These are phyloP conservation scores for Aspergillus sp. DNA, from an alignment of 2,329 filamentous ascomycete genomes.

Conservation along the genomic window DNA sequence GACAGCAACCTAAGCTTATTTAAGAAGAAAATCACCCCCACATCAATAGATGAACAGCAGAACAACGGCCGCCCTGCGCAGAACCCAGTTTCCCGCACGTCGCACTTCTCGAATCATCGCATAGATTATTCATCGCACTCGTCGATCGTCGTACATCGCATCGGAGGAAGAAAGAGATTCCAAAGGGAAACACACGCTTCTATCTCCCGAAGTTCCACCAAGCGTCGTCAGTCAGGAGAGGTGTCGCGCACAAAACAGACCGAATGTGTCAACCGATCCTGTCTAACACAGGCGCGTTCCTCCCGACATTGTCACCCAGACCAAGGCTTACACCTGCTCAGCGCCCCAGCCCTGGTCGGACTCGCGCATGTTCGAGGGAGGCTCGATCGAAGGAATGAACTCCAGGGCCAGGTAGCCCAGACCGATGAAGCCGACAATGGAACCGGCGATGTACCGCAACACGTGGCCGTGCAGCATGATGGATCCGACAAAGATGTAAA, in stretches of 20 bases:
- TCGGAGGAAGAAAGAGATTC: not conserved
- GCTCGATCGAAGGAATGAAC: constrained; percentile 76
- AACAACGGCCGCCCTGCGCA: not conserved
- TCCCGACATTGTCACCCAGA: not conserved
- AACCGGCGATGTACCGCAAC: constrained; percentile 72
- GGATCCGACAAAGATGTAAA: constrained; percentile 93
- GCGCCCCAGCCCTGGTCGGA: constrained; percentile 73
- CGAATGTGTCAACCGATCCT: too few relatives aligned
- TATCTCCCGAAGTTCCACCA: not conserved
- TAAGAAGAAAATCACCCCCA: not conserved
- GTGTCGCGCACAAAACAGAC: too few relatives aligned
- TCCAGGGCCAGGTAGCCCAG: constrained; percentile 74
- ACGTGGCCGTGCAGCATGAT: constrained; percentile 70
- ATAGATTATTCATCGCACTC: constrained; percentile 22
- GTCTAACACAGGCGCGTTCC: too few relatives aligned
- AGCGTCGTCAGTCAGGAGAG: too few relatives aligned
- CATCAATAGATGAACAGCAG: not conserved
- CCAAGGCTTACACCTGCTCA: constrained; percentile 63
- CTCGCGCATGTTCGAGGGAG: constrained; percentile 78
- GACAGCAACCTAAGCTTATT: not conserved
- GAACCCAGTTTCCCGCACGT: not conserved
- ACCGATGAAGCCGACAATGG: constrained; percentile 74
- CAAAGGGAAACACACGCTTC: not conserved
- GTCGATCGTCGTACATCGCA: constrained; percentile 20
- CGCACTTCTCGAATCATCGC: constrained; percentile 13